Evolutionary conservation across 768 basidiomycete species (phyloP).

Genomic region (Suillus occidentalis): DNA sequence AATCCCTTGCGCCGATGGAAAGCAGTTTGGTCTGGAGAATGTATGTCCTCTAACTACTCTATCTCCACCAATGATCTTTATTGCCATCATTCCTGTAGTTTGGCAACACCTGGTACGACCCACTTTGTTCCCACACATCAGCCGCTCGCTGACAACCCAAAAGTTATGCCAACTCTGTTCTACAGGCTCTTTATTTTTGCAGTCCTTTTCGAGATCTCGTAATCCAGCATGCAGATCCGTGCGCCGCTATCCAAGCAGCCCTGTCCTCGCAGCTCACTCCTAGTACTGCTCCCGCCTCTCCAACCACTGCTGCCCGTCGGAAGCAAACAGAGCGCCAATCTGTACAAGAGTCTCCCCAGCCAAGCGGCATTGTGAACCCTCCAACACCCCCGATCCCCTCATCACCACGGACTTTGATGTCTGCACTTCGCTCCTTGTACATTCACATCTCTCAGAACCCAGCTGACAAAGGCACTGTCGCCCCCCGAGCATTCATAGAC

Average conservation of each 20-base stretch:
- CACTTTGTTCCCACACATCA: conserved; percentile 8
- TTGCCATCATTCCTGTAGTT: conserved; percentile 53
- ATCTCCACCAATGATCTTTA: conserved; percentile 5
- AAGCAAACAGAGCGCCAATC: conserved; percentile 56
- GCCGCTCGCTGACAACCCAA: conserved; percentile 20
- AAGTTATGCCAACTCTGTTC: conserved; percentile 98
- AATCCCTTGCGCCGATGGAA: conserved; percentile 64
- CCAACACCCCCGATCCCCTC: conserved; percentile 50
- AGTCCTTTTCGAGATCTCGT: conserved; percentile 90
- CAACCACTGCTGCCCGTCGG: conserved; percentile 41
- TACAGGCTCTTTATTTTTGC: conserved; percentile 96
- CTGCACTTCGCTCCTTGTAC: conserved; percentile 92
- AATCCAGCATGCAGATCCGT: conserved; percentile 62
- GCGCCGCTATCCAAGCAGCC: conserved; percentile 38
- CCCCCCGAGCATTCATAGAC: conserved; percentile 89
- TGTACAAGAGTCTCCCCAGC: conserved; percentile 31
- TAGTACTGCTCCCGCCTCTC: conserved; percentile 25
- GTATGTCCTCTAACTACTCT: conserved; percentile 48
- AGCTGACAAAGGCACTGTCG: conserved; percentile 77
- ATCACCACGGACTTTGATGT: conserved; percentile 76
- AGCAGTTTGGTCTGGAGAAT: conserved; percentile 97
- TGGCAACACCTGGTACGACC: conserved; percentile 88
- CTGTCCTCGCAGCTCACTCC: conserved; percentile 23
- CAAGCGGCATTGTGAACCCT: conserved; percentile 27
- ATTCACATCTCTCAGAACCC: conserved; percentile 78